Conservation (phyloP, 106 monocot species). For the Ottelia alismoides region DNA sequence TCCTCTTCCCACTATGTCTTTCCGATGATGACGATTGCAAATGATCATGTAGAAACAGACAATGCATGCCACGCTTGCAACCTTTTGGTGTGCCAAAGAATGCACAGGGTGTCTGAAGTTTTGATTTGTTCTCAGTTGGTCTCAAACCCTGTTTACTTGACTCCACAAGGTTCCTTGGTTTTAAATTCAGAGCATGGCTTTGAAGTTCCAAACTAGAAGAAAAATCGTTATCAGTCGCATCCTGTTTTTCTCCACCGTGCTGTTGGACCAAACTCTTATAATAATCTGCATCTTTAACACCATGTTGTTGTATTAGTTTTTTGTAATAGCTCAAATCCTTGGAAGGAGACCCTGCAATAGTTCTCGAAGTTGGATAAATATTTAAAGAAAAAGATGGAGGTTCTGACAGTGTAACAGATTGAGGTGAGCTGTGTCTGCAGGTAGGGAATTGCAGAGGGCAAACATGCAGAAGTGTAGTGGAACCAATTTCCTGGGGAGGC, state of each 20-base stretch:
- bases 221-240: neutral
- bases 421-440: neutral
- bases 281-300: conserved; percentile 21
- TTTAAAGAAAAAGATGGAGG: neutral
- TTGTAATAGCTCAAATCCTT: conserved; percentile 43
- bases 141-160: conserved; percentile 2
- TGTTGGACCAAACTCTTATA: conserved; percentile 55
- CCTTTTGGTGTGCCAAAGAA: conserved; percentile 71
- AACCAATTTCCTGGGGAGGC: too few relatives aligned
- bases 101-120: conserved; percentile 38
- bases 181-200: conserved; percentile 8
- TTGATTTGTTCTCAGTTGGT: conserved; percentile 22
- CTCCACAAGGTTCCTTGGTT: neutral
- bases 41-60: conserved; percentile 56
- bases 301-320: conserved; percentile 57
- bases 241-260: conserved; percentile 57
- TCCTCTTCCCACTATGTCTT: conserved; percentile 41
- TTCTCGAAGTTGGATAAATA: neutral
- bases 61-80: conserved; percentile 54
- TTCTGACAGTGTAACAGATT: neutral
- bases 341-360: neutral
- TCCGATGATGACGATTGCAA: conserved; percentile 6
- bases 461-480: neutral
- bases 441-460: neutral
- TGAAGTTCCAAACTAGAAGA: conserved; percentile 4